phyloP scores from a whole-genome alignment of 2,329 filamentous ascomycete species.

The Pseudocercospora vitis region DNA sequence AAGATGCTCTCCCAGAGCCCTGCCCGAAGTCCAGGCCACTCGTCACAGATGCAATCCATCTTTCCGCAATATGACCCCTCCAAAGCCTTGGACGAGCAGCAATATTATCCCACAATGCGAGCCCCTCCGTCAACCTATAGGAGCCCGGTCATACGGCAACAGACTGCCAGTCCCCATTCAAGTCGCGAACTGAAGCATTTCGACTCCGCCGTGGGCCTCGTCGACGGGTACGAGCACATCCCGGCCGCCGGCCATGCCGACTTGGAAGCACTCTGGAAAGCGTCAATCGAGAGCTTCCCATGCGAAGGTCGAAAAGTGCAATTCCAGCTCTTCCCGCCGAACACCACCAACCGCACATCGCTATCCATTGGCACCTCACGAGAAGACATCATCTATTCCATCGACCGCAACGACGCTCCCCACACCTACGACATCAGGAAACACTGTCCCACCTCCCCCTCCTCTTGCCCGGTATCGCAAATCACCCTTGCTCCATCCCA shows the following conservation, averaged over 20 bases:
- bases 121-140: constrained; percentile 56
- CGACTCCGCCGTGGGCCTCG: constrained; percentile 33
- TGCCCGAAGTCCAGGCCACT: constrained; percentile 9
- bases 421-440: constrained; percentile 30
- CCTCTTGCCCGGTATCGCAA: constrained; percentile 28
- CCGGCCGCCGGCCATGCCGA: constrained; percentile 31
- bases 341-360: constrained; percentile 18
- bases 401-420: constrained; percentile 22
- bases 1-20: constrained; percentile 3
- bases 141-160: constrained; percentile 63
- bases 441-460: constrained; percentile 25
- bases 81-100: constrained; percentile 64
- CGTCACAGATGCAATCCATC: constrained; percentile 64
- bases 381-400: constrained; percentile 30
- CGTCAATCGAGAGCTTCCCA: constrained; percentile 27
- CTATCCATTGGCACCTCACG: constrained; percentile 29
- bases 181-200: constrained; percentile 24
- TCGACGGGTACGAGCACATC: constrained; percentile 36
- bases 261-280: constrained; percentile 33
- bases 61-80: constrained; percentile 73
- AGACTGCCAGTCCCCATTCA: constrained; percentile 40
- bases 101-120: constrained; percentile 65
- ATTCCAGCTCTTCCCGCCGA: constrained; percentile 31
- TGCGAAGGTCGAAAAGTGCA: constrained; percentile 32
- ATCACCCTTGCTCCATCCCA: too few relatives aligned